Conservation (phyloP, 177 flowering plant species). For the Vitis hybrid region DNA sequence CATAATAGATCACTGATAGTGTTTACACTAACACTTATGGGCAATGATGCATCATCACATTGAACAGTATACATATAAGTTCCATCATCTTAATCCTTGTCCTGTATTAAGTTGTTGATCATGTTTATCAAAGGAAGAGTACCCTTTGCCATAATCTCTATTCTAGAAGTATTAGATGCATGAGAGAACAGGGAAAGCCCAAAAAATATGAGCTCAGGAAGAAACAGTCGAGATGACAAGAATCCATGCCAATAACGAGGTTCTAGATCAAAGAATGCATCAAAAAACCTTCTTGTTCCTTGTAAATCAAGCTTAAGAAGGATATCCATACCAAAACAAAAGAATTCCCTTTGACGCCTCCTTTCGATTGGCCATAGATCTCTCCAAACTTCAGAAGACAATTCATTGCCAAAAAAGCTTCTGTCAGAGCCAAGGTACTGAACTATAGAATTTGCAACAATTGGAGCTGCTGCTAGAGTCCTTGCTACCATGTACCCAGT, state of each 20-base stretch:
- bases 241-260: conserved; percentile 95
- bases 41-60: conserved; percentile 14
- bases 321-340: conserved; percentile 94
- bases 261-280: conserved; percentile 87
- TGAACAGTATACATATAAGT: conserved; percentile 12
- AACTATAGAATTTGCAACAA: conserved; percentile 75
- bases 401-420: conserved; percentile 41
- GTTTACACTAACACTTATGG: neutral
- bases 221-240: conserved; percentile 83
- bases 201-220: conserved; percentile 74
- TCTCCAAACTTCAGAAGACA: conserved; percentile 76
- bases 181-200: conserved; percentile 82
- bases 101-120: conserved; percentile 70
- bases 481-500: conserved; percentile 96
- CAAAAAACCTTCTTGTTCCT: conserved; percentile 81
- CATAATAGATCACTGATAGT: neutral
- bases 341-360: conserved; percentile 89
- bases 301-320: conserved; percentile 81
- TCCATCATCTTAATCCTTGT: conserved; percentile 42
- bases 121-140: conserved; percentile 76
- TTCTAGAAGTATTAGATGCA: conserved; percentile 76
- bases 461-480: conserved; percentile 88
- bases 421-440: conserved; percentile 50
- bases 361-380: conserved; percentile 85
- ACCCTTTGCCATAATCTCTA: conserved; percentile 90